A percentile compares a stretch with the other conserved stretches of the same genome.
These are phyloP conservation scores for Arthrinium puccinioides DNA, from an alignment of 2,329 filamentous ascomycete genomes.

Conservation along the genomic window DNA sequence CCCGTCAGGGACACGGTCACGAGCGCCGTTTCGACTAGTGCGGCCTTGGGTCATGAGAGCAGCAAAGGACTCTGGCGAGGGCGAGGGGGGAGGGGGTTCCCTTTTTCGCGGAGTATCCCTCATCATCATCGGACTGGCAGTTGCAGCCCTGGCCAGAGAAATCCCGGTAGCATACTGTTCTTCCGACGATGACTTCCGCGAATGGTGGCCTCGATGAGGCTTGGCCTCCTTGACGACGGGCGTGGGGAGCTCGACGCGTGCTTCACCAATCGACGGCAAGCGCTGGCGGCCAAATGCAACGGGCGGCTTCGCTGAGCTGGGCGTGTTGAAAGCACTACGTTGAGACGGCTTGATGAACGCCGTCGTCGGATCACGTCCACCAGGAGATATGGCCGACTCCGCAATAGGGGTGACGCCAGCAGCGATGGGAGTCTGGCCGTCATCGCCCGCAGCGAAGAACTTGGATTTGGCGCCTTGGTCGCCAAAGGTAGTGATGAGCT, in stretches of 20 bases:
- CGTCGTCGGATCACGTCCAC: slow-evolving; percentile 56
- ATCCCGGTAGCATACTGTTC: slow-evolving; percentile 35
- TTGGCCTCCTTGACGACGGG: slow-evolving; percentile 11
- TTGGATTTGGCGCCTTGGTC: slow-evolving; percentile 54
- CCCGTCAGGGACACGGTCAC: slow-evolving; percentile 71
- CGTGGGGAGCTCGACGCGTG: slow-evolving; percentile 25
- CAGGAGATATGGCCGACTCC: slow-evolving; percentile 68
- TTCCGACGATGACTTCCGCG: slow-evolving; percentile 29
- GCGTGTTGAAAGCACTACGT: slow-evolving; percentile 62
- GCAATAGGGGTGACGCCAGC: slow-evolving; percentile 84
- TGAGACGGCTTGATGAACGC: slow-evolving; percentile 61
- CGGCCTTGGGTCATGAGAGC: slow-evolving; percentile 53
- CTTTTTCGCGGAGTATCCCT: slow-evolving; percentile 33
- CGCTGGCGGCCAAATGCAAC: slow-evolving; percentile 55
- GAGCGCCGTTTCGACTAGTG: slow-evolving; percentile 60
- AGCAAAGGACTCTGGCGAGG: slow-evolving; percentile 55
- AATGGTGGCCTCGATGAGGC: slow-evolving; percentile 20
- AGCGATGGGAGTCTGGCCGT: slow-evolving; percentile 66
- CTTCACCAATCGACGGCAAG: slow-evolving; percentile 74
- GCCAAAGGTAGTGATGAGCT: slow-evolving; percentile 86
- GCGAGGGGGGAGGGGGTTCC: slow-evolving; percentile 58
- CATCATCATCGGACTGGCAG: slow-evolving; percentile 61
- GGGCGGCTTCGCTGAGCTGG: slow-evolving; percentile 58
- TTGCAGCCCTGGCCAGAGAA: slow-evolving; percentile 56
- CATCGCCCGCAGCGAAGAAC: slow-evolving; percentile 52